Evolutionary conservation across 495 filamentous ascomycete genomes (phyloP).

Genomic region (Cercophora sp.): DNA sequence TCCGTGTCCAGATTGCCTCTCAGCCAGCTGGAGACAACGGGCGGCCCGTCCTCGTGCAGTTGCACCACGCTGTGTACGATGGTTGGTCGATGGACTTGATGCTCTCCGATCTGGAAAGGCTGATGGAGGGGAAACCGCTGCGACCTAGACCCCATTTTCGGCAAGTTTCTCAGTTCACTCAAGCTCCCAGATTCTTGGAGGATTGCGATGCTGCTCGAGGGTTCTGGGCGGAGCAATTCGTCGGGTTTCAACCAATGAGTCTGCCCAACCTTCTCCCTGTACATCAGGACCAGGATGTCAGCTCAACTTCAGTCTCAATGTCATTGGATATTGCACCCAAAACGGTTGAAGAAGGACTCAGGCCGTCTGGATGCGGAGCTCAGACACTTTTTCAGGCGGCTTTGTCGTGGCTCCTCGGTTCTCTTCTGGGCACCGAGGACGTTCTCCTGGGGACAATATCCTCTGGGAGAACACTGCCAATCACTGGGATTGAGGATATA

Average conservation of each 20-base stretch:
- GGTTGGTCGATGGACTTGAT: slow-evolving; percentile 79
- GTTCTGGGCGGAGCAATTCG: slow-evolving; percentile 56
- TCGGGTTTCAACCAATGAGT: slow-evolving; percentile 33
- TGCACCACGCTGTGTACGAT: slow-evolving; percentile 80
- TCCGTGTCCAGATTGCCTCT: slow-evolving; percentile 50
- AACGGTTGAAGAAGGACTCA: slow-evolving; percentile 3
- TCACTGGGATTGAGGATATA: slow-evolving; percentile 63
- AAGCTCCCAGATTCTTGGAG: slow-evolving; percentile 16
- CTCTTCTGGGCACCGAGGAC: slow-evolving; percentile 60
- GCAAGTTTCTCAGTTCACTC: slow-evolving; percentile 40
- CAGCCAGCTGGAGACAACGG: slow-evolving; percentile 3
- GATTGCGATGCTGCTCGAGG: slow-evolving; percentile 31
- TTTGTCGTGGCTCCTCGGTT: slow-evolving; percentile 59
- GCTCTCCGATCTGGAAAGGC: slow-evolving; percentile 54
- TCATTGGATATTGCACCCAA: slow-evolving; percentile 23
- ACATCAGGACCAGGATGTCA: neutral
- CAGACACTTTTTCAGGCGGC: slow-evolving; percentile 69
- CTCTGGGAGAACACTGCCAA: slow-evolving; percentile 67
- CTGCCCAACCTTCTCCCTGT: slow-evolving; percentile 40
- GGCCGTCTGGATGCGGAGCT: slow-evolving; percentile 29
- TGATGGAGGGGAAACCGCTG: slow-evolving; percentile 28
- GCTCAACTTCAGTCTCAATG: slow-evolving; percentile 13
- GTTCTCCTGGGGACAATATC: slow-evolving; percentile 70
- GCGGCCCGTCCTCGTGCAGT: slow-evolving; percentile 42
- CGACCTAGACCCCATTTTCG: slow-evolving; percentile 50